Conservation (phyloP, 352 stramenopile genomes). For the Globisporangium nodosum region DNA sequence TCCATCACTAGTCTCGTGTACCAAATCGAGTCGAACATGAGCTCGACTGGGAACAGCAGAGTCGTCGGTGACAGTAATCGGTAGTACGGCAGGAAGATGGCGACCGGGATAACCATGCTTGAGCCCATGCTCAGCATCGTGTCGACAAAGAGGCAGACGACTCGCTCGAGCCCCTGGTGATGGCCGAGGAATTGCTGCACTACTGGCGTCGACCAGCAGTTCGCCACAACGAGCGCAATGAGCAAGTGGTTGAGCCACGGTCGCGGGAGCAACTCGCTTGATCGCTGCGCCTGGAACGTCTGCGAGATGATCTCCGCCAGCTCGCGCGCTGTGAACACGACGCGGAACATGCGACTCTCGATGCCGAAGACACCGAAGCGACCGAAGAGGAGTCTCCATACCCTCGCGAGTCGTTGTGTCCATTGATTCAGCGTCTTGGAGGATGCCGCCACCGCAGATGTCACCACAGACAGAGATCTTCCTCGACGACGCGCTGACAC, state of each 20-base stretch:
- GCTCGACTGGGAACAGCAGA: too few species aligned
- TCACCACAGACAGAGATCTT: background rate
- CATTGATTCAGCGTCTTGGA: background rate
- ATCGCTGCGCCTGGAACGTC: too few species aligned
- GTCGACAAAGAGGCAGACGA: background rate
- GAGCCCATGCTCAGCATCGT: background rate
- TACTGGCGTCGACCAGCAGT: background rate
- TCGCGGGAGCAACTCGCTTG: background rate
- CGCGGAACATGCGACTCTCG: too few species aligned
- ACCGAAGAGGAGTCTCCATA: background rate
- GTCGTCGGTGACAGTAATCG: too few species aligned
- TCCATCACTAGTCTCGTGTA: too few species aligned
- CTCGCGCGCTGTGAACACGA: too few species aligned
- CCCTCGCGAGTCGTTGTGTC: background rate
- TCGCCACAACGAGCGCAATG: background rate
- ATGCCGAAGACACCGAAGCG: background rate
- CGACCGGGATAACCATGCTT: background rate
- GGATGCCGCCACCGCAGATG: background rate
- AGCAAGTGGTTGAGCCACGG: conserved; percentile 3
- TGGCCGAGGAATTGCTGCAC: background rate
- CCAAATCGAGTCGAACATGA: too few species aligned
- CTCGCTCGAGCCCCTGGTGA: background rate
- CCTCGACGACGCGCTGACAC: background rate
- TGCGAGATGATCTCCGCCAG: too few species aligned
- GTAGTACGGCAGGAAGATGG: background rate